Conservation (phyloP, 1,284 basidiomycete species). For the Ceratobasidium sp. region DNA sequence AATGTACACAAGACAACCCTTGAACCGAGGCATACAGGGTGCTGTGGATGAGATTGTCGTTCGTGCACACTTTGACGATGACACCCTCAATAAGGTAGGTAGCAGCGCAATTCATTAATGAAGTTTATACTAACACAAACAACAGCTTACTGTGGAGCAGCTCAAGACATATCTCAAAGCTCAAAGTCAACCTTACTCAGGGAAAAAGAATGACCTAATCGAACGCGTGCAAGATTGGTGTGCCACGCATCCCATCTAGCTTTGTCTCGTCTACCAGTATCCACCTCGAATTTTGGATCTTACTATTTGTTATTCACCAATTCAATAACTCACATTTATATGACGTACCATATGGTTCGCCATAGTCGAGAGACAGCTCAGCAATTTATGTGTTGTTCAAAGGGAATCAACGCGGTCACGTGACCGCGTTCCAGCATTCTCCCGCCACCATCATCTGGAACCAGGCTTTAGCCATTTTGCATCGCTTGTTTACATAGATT, state of each 20-base stretch:
- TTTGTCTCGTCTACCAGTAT: not conserved
- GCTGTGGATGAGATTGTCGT: constrained; percentile 71
- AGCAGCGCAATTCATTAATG: constrained; percentile 40
- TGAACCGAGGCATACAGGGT: constrained; percentile 54
- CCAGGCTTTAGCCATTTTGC: not conserved
- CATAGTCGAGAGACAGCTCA: not conserved
- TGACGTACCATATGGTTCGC: no score
- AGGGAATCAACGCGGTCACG: constrained; percentile 6
- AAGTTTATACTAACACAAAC: constrained; percentile 41
- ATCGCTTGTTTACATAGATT: not conserved
- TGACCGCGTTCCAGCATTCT: not conserved
- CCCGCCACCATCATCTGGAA: constrained; percentile 2
- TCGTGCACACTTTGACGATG: constrained; percentile 64
- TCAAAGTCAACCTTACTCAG: constrained; percentile 64
- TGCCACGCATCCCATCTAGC: constrained; percentile 50
- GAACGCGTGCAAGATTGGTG: constrained; percentile 69
- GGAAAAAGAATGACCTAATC: constrained; percentile 73
- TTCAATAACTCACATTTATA: not conserved
- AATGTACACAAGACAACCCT: not conserved
- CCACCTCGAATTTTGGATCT: no score
- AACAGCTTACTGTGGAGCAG: constrained; percentile 76
- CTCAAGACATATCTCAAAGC: constrained; percentile 76
- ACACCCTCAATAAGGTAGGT: constrained; percentile 68
- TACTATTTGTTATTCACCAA: not conserved
- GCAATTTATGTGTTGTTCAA: not conserved